Percentiles rank a stretch among this genome's conserved stretches.
phyloP scores from a whole-genome alignment of 495 filamentous ascomycete genomes.

The Immersiella caudata region DNA sequence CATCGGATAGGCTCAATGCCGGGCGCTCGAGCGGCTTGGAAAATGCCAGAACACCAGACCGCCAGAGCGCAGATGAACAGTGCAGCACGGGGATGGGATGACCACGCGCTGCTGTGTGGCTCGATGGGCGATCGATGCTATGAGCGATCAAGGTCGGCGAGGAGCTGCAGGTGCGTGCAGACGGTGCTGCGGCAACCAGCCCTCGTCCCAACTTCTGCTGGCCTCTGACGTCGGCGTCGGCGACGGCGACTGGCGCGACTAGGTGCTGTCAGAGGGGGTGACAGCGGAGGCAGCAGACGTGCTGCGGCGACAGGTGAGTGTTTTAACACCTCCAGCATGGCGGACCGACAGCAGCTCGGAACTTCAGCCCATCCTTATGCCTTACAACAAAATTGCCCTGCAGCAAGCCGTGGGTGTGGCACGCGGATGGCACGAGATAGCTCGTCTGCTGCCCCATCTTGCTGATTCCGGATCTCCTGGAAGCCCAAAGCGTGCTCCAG shows the following conservation, averaged over 20 bases:
- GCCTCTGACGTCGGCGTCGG: not conserved
- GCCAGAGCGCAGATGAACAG: not conserved
- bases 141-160: not conserved
- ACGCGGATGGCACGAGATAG: constrained; percentile 27
- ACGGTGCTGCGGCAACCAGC: not conserved
- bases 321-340: constrained; percentile 24
- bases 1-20: constrained; percentile 18
- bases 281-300: constrained; percentile 7
- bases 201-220: constrained; percentile 29
- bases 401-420: constrained; percentile 28
- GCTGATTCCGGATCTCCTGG: constrained; percentile 20
- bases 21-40: not conserved
- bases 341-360: constrained; percentile 27
- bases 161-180: not conserved
- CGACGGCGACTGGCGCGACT: constrained; percentile 7
- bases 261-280: constrained; percentile 11
- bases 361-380: constrained; percentile 35
- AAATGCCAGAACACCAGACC: constrained; percentile 13
- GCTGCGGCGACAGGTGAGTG: constrained; percentile 18
- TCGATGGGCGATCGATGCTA: not conserved
- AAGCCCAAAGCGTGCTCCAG: constrained; percentile 29
- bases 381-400: constrained; percentile 33
- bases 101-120: constrained; percentile 9
- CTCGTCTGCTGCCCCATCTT: constrained; percentile 23
- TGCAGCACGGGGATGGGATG: constrained; percentile 17